phyloP scores from a whole-genome alignment of 129 eudicot species.

The Pulicaria dysenterica region DNA sequence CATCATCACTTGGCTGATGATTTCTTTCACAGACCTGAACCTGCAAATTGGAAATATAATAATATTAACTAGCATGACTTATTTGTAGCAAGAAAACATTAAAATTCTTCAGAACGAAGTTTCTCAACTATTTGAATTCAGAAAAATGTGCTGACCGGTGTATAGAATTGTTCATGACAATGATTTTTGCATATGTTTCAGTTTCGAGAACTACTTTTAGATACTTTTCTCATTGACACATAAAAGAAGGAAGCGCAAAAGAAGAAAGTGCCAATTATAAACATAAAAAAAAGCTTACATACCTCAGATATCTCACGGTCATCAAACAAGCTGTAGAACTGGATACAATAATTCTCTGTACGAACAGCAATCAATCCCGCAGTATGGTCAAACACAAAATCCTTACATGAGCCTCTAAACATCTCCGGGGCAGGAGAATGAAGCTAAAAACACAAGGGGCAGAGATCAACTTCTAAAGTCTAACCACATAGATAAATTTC shows the following conservation, averaged over 20 bases:
- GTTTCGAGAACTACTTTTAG: background rate
- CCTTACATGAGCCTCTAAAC: constrained; percentile 45
- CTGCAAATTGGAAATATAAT: constrained; percentile 42
- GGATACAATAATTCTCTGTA: constrained; percentile 81
- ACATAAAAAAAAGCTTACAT: constrained; percentile 13
- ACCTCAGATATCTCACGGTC: constrained; percentile 92
- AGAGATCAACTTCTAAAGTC: background rate
- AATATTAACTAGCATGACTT: constrained; percentile 16
- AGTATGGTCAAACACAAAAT: constrained; percentile 55
- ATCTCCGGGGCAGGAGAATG: constrained; percentile 55
- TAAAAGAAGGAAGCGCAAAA: background rate
- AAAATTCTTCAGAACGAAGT: background rate
- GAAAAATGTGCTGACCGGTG: too few species aligned
- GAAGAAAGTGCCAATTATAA: background rate
- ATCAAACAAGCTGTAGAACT: constrained; percentile 77
- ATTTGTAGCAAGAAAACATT: constrained; percentile 5
- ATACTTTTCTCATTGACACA: background rate
- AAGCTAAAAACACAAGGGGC: constrained; percentile 57
- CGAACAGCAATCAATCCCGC: constrained; percentile 69
- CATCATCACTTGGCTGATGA: constrained; percentile 89
- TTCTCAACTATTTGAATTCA: background rate
- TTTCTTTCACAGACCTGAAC: constrained; percentile 94
- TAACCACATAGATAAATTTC: constrained; percentile 6
- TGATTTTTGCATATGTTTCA: background rate
- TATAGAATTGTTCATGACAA: constrained; percentile 9